A percentile compares a stretch with the other conserved stretches of the same genome.
Evolutionary conservation across 2,329 filamentous ascomycete genomes (phyloP).

Genomic region (Hirsutella minnesotensis): DNA sequence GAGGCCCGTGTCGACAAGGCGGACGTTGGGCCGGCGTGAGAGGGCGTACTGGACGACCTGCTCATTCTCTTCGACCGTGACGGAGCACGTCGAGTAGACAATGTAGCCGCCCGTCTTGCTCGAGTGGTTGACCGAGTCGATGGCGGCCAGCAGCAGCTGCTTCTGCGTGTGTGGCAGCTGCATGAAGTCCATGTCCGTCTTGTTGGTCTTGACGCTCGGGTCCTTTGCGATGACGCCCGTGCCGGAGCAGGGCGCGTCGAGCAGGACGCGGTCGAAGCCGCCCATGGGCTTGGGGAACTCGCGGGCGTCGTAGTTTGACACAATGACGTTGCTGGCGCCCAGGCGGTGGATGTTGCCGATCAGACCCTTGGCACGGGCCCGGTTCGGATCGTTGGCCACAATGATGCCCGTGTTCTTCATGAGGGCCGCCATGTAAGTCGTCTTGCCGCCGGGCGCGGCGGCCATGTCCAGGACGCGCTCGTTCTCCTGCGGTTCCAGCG

Average conservation of each 20-base stretch:
- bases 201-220: constrained; percentile 94
- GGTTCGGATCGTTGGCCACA: constrained; percentile 94
- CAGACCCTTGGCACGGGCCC: constrained; percentile 84
- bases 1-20: constrained; percentile 82
- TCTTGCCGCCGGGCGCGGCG: constrained; percentile 16
- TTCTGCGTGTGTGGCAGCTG: constrained; percentile 89
- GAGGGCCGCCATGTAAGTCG: constrained; percentile 55
- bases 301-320: constrained; percentile 89
- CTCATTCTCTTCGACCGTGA: constrained; percentile 85
- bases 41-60: constrained; percentile 89
- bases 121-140: constrained; percentile 85
- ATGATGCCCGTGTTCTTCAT: constrained; percentile 75
- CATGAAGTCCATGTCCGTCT: constrained; percentile 91
- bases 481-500: constrained; percentile 82
- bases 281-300: constrained; percentile 92
- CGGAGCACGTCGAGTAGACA: constrained; percentile 93
- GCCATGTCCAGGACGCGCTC: constrained; percentile 71
- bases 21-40: constrained; percentile 82
- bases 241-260: constrained; percentile 91
- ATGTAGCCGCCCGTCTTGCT: constrained; percentile 91
- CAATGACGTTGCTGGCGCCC: constrained; percentile 84
- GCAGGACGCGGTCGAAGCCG: constrained; percentile 86
- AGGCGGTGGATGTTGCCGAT: constrained; percentile 97
- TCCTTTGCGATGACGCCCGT: constrained; percentile 98
- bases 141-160: constrained; percentile 81